Evolutionary conservation across 1,139 yeast species (phyloP).

Genomic region (Suhomyces taliae): DNA sequence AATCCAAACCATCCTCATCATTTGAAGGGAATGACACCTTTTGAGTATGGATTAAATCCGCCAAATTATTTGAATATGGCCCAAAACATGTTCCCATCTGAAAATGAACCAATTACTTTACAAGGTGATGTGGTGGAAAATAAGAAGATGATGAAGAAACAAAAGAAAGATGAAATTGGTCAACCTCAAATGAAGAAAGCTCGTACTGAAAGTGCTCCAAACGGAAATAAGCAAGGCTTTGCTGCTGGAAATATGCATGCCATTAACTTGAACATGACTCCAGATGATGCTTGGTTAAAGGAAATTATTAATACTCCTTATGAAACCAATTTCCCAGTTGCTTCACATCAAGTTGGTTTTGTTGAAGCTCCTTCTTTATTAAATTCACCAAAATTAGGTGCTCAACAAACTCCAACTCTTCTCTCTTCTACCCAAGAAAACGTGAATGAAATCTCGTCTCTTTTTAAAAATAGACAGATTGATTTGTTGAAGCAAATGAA

Average conservation of each 20-base stretch:
- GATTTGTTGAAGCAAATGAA: conserved; percentile 50
- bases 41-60: conserved; percentile 33
- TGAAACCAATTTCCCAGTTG: conserved; percentile 50
- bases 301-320: conserved; percentile 66
- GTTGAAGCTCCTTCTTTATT: conserved; percentile 16
- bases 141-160: conserved; percentile 4
- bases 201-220: neutral
- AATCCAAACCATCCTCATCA: conserved; percentile 41
- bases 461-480: conserved; percentile 61
- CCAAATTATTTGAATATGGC: conserved; percentile 14
- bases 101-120: conserved; percentile 1
- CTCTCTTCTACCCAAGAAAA: conserved; percentile 3
- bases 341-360: conserved; percentile 62
- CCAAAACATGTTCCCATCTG: conserved; percentile 3
- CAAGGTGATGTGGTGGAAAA: conserved; percentile 5
- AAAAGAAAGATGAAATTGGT: conserved; percentile 6
- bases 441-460: conserved; percentile 44
- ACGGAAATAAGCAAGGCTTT: neutral
- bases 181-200: conserved; percentile 2
- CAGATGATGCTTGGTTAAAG: conserved; percentile 61
- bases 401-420: conserved; percentile 7
- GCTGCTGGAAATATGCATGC: conserved; percentile 7
- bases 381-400: conserved; percentile 13
- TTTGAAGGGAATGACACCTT: conserved; percentile 39
- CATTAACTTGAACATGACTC: conserved; percentile 10